Conservation (phyloP, 2,329 filamentous ascomycete species). For the Pseudocercospora pini-densiflorae region DNA sequence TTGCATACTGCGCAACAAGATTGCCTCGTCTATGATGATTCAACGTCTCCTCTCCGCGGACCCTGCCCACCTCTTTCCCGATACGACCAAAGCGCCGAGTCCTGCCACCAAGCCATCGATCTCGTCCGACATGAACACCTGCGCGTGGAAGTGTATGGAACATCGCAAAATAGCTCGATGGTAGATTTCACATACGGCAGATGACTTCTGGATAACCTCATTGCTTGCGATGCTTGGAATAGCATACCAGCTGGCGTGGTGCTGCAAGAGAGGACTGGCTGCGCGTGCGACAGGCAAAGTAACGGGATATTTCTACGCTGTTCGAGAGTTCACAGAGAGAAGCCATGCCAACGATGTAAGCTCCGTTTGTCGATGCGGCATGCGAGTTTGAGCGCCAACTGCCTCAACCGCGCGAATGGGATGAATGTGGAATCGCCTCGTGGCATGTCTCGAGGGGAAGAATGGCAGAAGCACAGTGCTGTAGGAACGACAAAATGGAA, state of each 20-base stretch:
- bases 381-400: no score
- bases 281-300: no score
- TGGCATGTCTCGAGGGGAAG: no score
- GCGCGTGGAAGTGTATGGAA: background rate
- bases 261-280: background rate
- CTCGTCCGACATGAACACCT: background rate
- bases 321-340: no score
- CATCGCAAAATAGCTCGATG: background rate
- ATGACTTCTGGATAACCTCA: background rate
- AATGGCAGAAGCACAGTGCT: no score
- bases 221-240: background rate
- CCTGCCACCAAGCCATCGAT: slow-evolving; percentile 1
- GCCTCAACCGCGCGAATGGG: no score
- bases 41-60: background rate
- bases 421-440: no score
- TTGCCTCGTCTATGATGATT: background rate
- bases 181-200: background rate
- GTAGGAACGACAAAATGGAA: no score
- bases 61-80: background rate
- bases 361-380: no score
- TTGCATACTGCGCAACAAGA: background rate
- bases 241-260: background rate
- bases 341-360: no score
- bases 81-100: background rate
- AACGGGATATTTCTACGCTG: no score